Base-by-base conservation (phyloP, 1,284 basidiomycete genomes). In the Melampsora abietis-canadensis region DNA sequence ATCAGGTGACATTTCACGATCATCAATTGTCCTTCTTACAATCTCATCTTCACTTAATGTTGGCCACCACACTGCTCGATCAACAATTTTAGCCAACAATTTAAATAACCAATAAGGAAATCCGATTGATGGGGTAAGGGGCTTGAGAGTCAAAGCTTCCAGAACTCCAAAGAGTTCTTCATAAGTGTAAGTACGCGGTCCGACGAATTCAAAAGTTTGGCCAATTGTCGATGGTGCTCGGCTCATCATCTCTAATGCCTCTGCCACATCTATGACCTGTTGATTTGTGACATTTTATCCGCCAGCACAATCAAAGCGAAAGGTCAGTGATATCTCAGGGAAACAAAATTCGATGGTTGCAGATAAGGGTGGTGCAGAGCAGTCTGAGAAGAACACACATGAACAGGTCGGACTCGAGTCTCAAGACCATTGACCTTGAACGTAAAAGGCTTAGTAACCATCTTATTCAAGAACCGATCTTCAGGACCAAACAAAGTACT, bases 401-500 rank as follows among this genome's bases (percentile, higher is more conserved):
- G 65, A 24, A 75, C 72, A 34, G 72, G 72, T 51, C 57, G 47
- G 17, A 70, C 64, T 68, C 68, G 37, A 46, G 62, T 76, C 24
- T 77, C 46, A n/a, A 66, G 60, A 30, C 59, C 61, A 75, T 75
- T 75, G 21, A 75, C 65, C 8, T 75, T 63, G 47, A 67, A 65
- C 67, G 21, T 48, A 21, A 54, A 46, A 59, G 54, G 87, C 90
- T 83, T 82, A 92, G 92, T 85, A 65, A 92, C 90, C 83, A 97
- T 92, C 82, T 92, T 93, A 83, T 92, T 96, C 80, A 98, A 83
- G 72, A 98, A 84, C 82, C 91, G 92, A 85, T 99, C 95, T 84
- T 99, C 96, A 81, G 91, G 89, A 17, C 95, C 95, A 83, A 86
- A 99, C 88, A 98, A 88, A 47, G 86, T 82, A 6, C 87, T 88